Evolutionary conservation across 805 yeast genomes (phyloP).

Genomic region (Maudiozyma barnettii): DNA sequence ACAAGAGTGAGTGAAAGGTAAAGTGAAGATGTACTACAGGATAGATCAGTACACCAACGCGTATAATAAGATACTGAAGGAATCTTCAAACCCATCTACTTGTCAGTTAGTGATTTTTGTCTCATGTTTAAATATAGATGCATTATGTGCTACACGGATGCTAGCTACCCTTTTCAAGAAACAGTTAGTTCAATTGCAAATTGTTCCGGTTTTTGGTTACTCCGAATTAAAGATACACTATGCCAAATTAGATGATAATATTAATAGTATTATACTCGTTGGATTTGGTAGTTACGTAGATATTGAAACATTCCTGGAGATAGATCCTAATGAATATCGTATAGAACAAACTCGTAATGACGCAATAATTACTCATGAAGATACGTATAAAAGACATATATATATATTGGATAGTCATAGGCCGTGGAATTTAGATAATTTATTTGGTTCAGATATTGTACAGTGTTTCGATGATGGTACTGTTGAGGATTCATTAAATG

Average conservation of each 20-base stretch:
- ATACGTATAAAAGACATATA: slow-evolving; percentile 43
- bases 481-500: slow-evolving; percentile 46
- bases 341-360: slow-evolving; percentile 24
- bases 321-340: slow-evolving; percentile 46
- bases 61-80: slow-evolving; percentile 55
- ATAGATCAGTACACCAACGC: slow-evolving; percentile 60
- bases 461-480: slow-evolving; percentile 83
- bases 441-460: slow-evolving; percentile 73
- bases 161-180: slow-evolving; percentile 61
- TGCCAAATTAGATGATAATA: slow-evolving; percentile 53
- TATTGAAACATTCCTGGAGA: slow-evolving; percentile 60
- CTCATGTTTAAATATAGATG: slow-evolving; percentile 84
- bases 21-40: slow-evolving; percentile 55
- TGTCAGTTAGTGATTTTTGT: slow-evolving; percentile 83
- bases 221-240: slow-evolving; percentile 62
- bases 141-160: slow-evolving; percentile 80
- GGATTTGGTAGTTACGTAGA: slow-evolving; percentile 96
- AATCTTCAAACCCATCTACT: slow-evolving; percentile 85
- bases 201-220: slow-evolving; percentile 90
- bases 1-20: too few relatives aligned
- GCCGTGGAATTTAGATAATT: slow-evolving; percentile 93
- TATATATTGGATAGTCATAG: slow-evolving; percentile 86
- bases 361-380: slow-evolving; percentile 19
- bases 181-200: slow-evolving; percentile 76
- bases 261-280: slow-evolving; percentile 63